These are phyloP conservation scores for Rosa persica DNA, from an alignment of 306 rosid genomes.

Conservation along the genomic window DNA sequence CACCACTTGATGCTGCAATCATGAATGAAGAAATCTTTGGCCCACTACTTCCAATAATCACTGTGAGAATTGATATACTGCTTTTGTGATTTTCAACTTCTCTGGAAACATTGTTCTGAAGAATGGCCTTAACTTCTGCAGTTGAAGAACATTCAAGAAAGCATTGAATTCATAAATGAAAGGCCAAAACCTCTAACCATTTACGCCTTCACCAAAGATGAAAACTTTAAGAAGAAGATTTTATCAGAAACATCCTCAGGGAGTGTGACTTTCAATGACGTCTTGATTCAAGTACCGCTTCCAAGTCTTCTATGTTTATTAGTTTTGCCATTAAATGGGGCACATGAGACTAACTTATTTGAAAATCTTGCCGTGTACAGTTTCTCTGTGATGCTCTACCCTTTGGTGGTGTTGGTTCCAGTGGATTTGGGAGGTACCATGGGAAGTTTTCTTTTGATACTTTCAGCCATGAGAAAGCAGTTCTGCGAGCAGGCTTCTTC, in stretches of 20 bases:
- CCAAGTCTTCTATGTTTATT: neutral
- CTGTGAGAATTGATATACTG: slow-evolving; percentile 49
- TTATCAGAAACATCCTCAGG: slow-evolving; percentile 84
- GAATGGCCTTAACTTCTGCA: slow-evolving; percentile 26
- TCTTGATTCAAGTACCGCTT: slow-evolving; percentile 66
- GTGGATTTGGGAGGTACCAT: slow-evolving; percentile 93
- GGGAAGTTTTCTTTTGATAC: slow-evolving; percentile 85
- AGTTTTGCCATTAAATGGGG: neutral
- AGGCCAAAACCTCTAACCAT: slow-evolving; percentile 84
- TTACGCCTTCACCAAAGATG: slow-evolving; percentile 77
- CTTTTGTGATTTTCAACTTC: neutral
- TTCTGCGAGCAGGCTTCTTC: slow-evolving; percentile 54
- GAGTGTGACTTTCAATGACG: slow-evolving; percentile 75
- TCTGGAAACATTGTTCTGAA: neutral
- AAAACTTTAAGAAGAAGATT: slow-evolving; percentile 54
- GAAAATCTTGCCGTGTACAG: slow-evolving; percentile 51
- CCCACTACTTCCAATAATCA: slow-evolving; percentile 83
- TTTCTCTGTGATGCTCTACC: slow-evolving; percentile 51
- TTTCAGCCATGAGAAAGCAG: slow-evolving; percentile 89
- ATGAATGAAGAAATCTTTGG: slow-evolving; percentile 94
- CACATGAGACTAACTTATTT: neutral
- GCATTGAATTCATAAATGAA: slow-evolving; percentile 66
- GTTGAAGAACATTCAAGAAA: slow-evolving; percentile 69
- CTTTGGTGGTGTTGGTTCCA: slow-evolving; percentile 60
- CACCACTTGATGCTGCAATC: slow-evolving; percentile 68